phyloP scores from a whole-genome alignment of 176 grass and related monocot genomes.

The Typha latifolia region DNA sequence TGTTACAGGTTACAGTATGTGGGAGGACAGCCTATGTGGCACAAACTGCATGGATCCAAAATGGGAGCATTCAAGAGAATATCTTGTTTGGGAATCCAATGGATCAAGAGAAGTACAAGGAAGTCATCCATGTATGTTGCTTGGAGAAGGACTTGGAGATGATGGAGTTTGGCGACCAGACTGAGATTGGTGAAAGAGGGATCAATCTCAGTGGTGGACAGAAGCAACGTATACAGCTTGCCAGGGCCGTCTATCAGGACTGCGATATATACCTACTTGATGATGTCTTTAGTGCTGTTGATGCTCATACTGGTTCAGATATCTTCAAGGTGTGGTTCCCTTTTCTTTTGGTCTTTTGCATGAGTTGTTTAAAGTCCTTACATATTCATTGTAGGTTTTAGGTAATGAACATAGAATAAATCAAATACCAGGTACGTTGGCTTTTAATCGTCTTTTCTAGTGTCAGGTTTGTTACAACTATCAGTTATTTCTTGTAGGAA shows the following conservation, averaged over 20 bases:
- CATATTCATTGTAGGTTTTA: background rate
- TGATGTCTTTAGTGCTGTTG: constrained; percentile 68
- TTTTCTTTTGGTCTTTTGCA: background rate
- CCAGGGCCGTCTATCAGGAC: constrained; percentile 62
- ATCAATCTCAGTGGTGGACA: constrained; percentile 77
- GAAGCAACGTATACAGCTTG: constrained; percentile 67
- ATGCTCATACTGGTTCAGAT: constrained; percentile 66
- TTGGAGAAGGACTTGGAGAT: constrained; percentile 56
- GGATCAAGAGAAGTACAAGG: constrained; percentile 38
- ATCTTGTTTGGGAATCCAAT: constrained; percentile 52
- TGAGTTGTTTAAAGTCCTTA: background rate
- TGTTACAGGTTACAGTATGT: constrained; percentile 42
- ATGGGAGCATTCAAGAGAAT: constrained; percentile 61
- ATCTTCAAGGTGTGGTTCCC: constrained; percentile 46
- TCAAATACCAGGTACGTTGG: background rate
- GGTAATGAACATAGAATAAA: background rate
- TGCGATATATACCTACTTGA: constrained; percentile 66
- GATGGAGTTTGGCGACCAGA: constrained; percentile 76
- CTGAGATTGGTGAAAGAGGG: constrained; percentile 64
- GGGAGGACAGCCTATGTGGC: constrained; percentile 65
- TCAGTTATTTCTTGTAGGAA: constrained; percentile 29
- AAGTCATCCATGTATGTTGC: constrained; percentile 44
- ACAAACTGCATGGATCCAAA: constrained; percentile 71
- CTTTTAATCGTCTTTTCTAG: background rate
- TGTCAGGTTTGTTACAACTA: background rate